Evolutionary conservation across 163 green algal species (phyloP).

Genomic region (Dunaliella salina): DNA sequence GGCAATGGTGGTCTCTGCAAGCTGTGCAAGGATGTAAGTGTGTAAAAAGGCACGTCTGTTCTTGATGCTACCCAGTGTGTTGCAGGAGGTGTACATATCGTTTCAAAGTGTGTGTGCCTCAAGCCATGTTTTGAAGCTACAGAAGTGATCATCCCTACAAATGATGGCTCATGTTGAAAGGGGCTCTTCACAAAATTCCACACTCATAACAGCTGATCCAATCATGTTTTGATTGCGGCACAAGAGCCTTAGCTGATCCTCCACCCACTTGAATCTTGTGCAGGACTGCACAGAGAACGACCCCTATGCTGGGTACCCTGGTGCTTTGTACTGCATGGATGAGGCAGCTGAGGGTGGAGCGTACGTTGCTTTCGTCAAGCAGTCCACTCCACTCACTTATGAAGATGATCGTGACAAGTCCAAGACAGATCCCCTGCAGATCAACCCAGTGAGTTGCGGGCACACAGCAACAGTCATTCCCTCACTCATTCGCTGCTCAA

Average conservation of each 20-base stretch:
- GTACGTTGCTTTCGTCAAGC: not conserved
- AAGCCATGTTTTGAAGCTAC: not conserved
- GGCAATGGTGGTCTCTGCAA: too few relatives aligned
- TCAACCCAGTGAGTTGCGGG: not conserved
- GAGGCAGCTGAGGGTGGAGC: not conserved
- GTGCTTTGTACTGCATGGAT: not conserved
- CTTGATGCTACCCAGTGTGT: too few relatives aligned
- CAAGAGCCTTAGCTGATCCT: too few relatives aligned
- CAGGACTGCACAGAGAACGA: not conserved
- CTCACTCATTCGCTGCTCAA: not conserved
- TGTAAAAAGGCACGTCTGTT: too few relatives aligned
- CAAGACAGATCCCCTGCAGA: not conserved
- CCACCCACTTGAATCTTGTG: not conserved
- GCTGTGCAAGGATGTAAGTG: too few relatives aligned
- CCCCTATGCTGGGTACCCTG: not conserved
- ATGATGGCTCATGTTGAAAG: not conserved
- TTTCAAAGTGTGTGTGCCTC: not conserved
- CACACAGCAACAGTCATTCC: not conserved
- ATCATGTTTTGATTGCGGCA: not conserved
- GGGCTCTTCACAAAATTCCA: too few relatives aligned
- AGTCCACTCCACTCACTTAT: not conserved
- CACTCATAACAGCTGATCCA: too few relatives aligned
- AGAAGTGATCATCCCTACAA: not conserved
- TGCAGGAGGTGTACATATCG: too few relatives aligned
- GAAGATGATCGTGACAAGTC: not conserved